These are phyloP conservation scores for Echinosophora koreensis DNA, from an alignment of 306 rosid genomes.

Conservation along the genomic window DNA sequence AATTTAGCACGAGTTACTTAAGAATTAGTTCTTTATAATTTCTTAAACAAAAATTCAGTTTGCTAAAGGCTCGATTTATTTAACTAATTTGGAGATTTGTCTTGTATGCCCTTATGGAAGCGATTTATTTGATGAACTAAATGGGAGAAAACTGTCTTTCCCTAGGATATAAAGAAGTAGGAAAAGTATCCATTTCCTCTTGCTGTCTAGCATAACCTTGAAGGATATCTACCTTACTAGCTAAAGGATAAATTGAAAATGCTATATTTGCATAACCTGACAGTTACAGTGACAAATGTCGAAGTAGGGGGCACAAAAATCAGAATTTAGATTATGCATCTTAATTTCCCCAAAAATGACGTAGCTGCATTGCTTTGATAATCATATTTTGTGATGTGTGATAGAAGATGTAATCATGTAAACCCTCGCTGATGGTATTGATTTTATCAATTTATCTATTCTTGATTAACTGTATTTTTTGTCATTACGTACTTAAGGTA, in stretches of 20 bases:
- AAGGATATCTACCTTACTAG: too few species aligned
- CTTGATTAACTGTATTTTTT: background rate
- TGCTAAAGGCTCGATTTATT: too few species aligned
- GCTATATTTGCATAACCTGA: background rate
- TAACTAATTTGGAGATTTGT: constrained; percentile 10
- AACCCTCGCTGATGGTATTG: background rate
- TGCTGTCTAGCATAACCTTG: too few species aligned
- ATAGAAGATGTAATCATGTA: too few species aligned
- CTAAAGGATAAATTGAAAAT: too few species aligned
- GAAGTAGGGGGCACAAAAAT: background rate
- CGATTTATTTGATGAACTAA: constrained; percentile 3
- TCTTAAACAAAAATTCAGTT: too few species aligned
- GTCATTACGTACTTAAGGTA: background rate
- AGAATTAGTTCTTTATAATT: too few species aligned
- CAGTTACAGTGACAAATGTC: too few species aligned
- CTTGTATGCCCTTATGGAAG: background rate
- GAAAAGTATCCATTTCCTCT: background rate
- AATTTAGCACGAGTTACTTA: too few species aligned
- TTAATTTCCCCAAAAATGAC: background rate
- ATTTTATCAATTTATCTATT: background rate
- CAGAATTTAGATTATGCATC: constrained; percentile 8
- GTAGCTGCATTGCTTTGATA: background rate
- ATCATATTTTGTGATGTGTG: background rate
- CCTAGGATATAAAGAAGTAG: background rate
- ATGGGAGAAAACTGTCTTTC: background rate